Evolutionary conservation across 345 rosid genomes (phyloP), one percentile per base, ranked within the genome.

Genomic region (Excoecaria agallocha): DNA sequence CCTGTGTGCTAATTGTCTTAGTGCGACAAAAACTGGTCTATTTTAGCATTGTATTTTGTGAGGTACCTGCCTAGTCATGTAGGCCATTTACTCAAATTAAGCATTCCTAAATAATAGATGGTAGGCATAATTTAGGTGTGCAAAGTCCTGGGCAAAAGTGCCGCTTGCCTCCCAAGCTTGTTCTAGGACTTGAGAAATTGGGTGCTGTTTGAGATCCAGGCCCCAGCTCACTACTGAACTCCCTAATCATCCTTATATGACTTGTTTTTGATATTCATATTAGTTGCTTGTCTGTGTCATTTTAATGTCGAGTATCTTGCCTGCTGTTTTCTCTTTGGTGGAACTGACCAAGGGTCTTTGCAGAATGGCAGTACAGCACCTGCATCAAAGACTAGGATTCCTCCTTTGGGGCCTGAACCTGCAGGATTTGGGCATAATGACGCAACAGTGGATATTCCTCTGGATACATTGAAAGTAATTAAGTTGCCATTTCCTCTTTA

Each of bases 381-480:
- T 38, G 92, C 84, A 78, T 61, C 89, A 37, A 85, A 81, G 84
- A 69, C 84, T 7, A 90, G 88, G 4, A 76, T 84, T 73, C 89
- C 94, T 74, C 78, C 86, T 0, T 72, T 86, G 69, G 85, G 93
- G 52, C 82, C 94, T 35, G 82, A 85, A 59, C 86, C 93, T 25
- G 73, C 81, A 63, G 95, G 86, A 68, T 89, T 78, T 82, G 94
- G 93, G 57, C 87, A 87, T 74, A 83, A 88, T 50, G 97, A 87
- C 73, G 98, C 97, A 5, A 91, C 97, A 0, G 95, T 89, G 30
- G 97, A 96, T 79, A 91, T 96, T 73, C 98, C 99, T 35, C 80
- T 96, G 57, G 95, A 90, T 85, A 80, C 86, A 25, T 79, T 88
- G 84, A 93, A 87, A 74, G 97, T 93, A 88, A 85, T 71, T 51